Evolutionary conservation across 495 filamentous ascomycete species (phyloP), one percentile per base, ranked within the genome.

Genomic region (Daldinia childiae): DNA sequence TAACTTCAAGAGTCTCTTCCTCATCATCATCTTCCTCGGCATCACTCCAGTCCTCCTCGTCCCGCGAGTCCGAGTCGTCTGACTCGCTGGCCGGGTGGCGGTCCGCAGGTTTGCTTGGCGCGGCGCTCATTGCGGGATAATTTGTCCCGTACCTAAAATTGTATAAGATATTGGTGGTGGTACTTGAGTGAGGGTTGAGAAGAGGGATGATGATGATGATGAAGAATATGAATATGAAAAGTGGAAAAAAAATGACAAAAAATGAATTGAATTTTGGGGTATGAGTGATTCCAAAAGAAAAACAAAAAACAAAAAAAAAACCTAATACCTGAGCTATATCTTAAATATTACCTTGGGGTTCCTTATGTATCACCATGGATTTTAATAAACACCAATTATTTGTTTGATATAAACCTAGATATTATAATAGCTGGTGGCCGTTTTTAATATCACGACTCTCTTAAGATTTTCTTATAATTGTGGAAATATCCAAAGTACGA

Each of bases 31-130:
- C 88, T 24, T 57, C 75, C 8, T 86, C 91, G 29, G 90, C 86
- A 79, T 96, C 93, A 77, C 93, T 89, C 94, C 93, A 97, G 21
- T 88, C 89, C 76, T 90, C 89, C 52, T 92, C 90, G 48, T 86
- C 67, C 38, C 65, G 50, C 5, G 76, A 77, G 69, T 74, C 75
- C 6, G 76, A 75, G 61, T 73, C 74, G 3, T 59, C 64, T 0
- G 76, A 75, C 30, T 77, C 75, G 62, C 71, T 74, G 1, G 38
- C 43, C 14, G 62, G 72, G 50, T 38, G 62, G 21, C 26, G 62
- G 19, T 50, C 48, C 58, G 43, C 54, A 21, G 27, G 27, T 45
- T 27, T 62, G 34, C 51, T 62, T 21, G 30, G 51, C 36, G 52
- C 34, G 39, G 74, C 39, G 27, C 67, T 71, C 73, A 76, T 77